A percentile compares a stretch with the other conserved stretches of the same genome.
phyloP scores from a whole-genome alignment of 495 filamentous ascomycete species.

The Chaetomium cochliodes region DNA sequence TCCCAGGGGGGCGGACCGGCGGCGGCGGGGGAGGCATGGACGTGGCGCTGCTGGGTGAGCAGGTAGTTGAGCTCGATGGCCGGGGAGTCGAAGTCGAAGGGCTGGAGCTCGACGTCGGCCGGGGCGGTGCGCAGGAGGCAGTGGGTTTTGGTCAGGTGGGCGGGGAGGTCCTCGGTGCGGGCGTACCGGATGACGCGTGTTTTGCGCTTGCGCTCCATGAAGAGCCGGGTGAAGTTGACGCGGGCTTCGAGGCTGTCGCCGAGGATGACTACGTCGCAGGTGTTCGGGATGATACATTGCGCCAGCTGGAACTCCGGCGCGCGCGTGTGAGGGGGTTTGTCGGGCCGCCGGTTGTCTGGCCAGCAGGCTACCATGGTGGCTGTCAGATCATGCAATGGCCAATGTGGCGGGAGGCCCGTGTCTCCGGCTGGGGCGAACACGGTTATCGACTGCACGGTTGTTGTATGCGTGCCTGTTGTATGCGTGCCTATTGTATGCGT shows the following conservation, averaged over 20 bases:
- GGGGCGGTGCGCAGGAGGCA: slow-evolving; percentile 59
- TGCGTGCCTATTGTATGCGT: too few species aligned
- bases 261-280: slow-evolving; percentile 24
- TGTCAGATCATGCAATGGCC: too few species aligned
- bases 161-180: slow-evolving; percentile 16
- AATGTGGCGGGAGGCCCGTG: too few species aligned
- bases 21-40: slow-evolving; percentile 42
- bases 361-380: too few species aligned
- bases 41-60: slow-evolving; percentile 50
- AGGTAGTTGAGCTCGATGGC: slow-evolving; percentile 46
- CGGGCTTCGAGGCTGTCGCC: neutral
- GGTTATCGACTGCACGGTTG: too few species aligned
- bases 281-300: slow-evolving; percentile 29
- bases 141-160: slow-evolving; percentile 22
- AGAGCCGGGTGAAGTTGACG: neutral
- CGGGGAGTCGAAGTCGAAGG: slow-evolving; percentile 40
- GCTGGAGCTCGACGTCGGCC: slow-evolving; percentile 57
- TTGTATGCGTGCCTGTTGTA: too few species aligned
- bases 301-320: slow-evolving; percentile 22
- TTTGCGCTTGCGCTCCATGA: neutral
- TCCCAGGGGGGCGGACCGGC: slow-evolving; percentile 37
- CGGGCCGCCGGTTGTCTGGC: neutral
- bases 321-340: slow-evolving; percentile 9
- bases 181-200: slow-evolving; percentile 11
- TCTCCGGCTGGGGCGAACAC: too few species aligned